Evolutionary conservation across 129 eudicot species (phyloP).

Genomic region (Pittosporum tobira): DNA sequence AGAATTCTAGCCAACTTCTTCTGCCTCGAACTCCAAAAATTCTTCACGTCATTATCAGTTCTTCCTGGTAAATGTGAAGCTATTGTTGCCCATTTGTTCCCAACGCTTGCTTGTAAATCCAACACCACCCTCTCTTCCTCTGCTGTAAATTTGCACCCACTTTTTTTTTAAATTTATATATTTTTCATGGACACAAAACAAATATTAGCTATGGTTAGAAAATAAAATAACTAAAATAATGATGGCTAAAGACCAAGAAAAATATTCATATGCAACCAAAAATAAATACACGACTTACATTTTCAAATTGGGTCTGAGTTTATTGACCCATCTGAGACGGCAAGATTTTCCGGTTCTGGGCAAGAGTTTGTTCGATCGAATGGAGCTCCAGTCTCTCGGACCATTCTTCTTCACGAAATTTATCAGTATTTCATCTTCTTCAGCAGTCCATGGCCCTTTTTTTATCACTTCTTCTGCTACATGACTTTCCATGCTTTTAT

Average conservation of each 20-base stretch:
- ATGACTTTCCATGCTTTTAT: background rate
- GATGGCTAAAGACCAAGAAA: background rate
- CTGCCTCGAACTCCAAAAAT: slow-evolving; percentile 33
- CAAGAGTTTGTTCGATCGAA: slow-evolving; percentile 49
- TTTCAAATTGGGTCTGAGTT: slow-evolving; percentile 50
- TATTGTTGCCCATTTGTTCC: slow-evolving; percentile 34
- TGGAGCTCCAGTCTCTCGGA: slow-evolving; percentile 59
- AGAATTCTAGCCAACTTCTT: slow-evolving; percentile 29
- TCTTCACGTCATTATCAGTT: slow-evolving; percentile 41
- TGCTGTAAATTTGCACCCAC: slow-evolving; percentile 34
- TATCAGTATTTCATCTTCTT: slow-evolving; percentile 38
- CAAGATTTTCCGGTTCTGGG: slow-evolving; percentile 54
- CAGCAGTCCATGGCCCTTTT: slow-evolving; percentile 54
- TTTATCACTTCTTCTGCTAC: slow-evolving; percentile 13
- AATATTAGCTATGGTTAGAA: background rate
- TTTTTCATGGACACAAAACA: too few species aligned
- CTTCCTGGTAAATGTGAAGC: slow-evolving; percentile 26
- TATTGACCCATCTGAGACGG: slow-evolving; percentile 58
- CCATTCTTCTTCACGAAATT: slow-evolving; percentile 35
- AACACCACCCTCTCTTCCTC: slow-evolving; percentile 32
- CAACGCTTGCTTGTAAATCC: slow-evolving; percentile 22
- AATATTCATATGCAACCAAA: background rate
- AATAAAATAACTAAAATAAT: background rate
- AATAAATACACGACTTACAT: slow-evolving; percentile 17
- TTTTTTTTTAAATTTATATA: too few species aligned